Evolutionary conservation across 495 filamentous ascomycete genomes (phyloP).

Genomic region (Lasiosphaeris hirsuta): DNA sequence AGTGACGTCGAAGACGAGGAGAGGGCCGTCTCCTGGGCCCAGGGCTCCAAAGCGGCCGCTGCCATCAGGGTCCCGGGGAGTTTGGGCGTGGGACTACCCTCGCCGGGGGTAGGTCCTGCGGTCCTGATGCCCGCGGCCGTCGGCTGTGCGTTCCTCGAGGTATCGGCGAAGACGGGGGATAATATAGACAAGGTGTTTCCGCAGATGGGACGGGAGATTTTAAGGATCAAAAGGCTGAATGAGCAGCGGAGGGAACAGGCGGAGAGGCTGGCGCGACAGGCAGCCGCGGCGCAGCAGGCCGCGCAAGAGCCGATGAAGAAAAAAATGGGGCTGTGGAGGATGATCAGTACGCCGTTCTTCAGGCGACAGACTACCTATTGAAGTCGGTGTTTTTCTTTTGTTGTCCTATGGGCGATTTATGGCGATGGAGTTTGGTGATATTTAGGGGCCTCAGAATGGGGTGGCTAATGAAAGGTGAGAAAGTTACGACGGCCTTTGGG

Average conservation of each 20-base stretch:
- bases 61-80: slow-evolving; percentile 19
- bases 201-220: slow-evolving; percentile 28
- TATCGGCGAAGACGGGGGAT: slow-evolving; percentile 38
- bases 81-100: too few relatives aligned
- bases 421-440: too few relatives aligned
- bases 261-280: slow-evolving; percentile 8
- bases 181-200: slow-evolving; percentile 34
- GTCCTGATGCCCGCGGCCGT: neutral
- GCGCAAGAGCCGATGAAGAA: slow-evolving; percentile 3
- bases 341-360: slow-evolving; percentile 9
- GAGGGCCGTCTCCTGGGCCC: slow-evolving; percentile 27
- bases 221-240: slow-evolving; percentile 23
- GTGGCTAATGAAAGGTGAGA: too few relatives aligned
- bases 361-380: slow-evolving; percentile 13
- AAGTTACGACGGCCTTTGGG: too few relatives aligned
- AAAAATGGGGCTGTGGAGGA: slow-evolving; percentile 15
- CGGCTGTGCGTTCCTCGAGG: slow-evolving; percentile 31
- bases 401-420: too few relatives aligned
- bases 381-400: neutral
- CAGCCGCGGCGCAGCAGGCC: neutral
- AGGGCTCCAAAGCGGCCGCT: slow-evolving; percentile 26
- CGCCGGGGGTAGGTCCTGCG: too few relatives aligned
- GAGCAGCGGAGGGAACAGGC: slow-evolving; percentile 22
- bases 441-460: too few relatives aligned
- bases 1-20: slow-evolving; percentile 25